Evolutionary conservation across 768 basidiomycete species (phyloP), one percentile per base, ranked within the genome.

Genomic region (Mycena indigotica): DNA sequence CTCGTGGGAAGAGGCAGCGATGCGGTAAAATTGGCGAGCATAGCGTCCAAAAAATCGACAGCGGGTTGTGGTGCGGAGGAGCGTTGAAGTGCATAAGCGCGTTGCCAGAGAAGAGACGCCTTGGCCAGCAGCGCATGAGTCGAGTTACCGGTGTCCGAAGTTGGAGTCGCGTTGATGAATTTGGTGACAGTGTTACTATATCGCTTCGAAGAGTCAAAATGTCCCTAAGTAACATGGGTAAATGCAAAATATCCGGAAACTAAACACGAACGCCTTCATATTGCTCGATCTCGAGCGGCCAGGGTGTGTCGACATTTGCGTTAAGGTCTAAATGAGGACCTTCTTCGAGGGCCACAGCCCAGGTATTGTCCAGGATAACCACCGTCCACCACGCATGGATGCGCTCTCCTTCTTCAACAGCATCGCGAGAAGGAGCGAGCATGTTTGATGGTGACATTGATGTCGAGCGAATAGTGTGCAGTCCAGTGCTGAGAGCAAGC

Each of bases 401-500:
- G 8, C 54, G 46, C 35, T 65, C 64, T 16, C 16, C 58, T 25
- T 58, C 55, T n/a, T 65, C 55, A n/a, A 56, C 28, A 17, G 40
- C 28, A 57, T 53, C 51, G 13, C 28, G 23, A 35, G 56, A 21
- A 13, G 38, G 17, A 16, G 45, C 6, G 8, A 55, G 40, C 10
- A 19, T 25, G 19, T 13, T 26, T 29, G 53, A 13, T n/a, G 30
- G 5, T 51, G 17, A 23, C 12, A 5, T 50, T 21, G 52, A 12
- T 16, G 28, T 5, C 4, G 38, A 5, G n/a, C 50, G n/a, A n/a
- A 59, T 59, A 21, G 53, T 56, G 45, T 72, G 63, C 25, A 75
- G 50, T n/a, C 50, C 63, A 28, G 67, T 50, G 55, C 69, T 59
- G 28, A 67, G 48, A 1, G 61, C 70, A 24, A 78, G 53, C 0